Evolutionary conservation across 257 asterid genomes (phyloP).

Genomic region (Solanum clarkiae): DNA sequence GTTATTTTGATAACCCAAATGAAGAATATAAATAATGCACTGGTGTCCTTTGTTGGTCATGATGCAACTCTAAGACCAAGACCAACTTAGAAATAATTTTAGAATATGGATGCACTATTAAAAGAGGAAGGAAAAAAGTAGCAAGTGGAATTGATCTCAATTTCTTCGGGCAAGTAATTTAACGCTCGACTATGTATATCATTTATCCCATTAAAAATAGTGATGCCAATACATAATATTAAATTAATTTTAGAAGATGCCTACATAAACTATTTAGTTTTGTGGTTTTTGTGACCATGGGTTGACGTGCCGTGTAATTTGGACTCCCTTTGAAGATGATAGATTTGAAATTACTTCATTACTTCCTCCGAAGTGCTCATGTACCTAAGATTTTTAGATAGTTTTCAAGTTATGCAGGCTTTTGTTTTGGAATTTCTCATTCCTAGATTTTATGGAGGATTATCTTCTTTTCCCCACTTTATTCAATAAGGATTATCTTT

Average conservation of each 20-base stretch:
- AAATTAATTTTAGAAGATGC: background rate
- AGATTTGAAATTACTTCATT: background rate
- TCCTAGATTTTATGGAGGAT: background rate
- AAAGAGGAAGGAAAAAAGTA: no score
- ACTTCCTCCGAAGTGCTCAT: background rate
- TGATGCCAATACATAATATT: background rate
- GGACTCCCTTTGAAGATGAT: background rate
- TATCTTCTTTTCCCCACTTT: no score
- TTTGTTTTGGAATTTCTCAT: background rate
- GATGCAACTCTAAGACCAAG: background rate
- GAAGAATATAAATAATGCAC: conserved; percentile 29
- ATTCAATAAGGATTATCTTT: no score
- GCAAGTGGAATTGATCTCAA: background rate
- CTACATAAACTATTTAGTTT: background rate
- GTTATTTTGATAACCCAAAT: conserved; percentile 1
- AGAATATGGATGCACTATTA: no score
- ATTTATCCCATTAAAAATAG: background rate
- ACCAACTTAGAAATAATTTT: no score
- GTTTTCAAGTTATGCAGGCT: background rate
- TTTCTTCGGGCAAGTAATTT: background rate
- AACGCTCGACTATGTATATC: background rate
- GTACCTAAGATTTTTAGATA: background rate
- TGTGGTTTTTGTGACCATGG: background rate
- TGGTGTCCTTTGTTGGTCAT: conserved; percentile 19
- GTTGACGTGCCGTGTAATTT: background rate